Evolutionary conservation across 176 grass and related monocot species (phyloP), one percentile per base, ranked within the genome.

Genomic region (Raddia guianensis): DNA sequence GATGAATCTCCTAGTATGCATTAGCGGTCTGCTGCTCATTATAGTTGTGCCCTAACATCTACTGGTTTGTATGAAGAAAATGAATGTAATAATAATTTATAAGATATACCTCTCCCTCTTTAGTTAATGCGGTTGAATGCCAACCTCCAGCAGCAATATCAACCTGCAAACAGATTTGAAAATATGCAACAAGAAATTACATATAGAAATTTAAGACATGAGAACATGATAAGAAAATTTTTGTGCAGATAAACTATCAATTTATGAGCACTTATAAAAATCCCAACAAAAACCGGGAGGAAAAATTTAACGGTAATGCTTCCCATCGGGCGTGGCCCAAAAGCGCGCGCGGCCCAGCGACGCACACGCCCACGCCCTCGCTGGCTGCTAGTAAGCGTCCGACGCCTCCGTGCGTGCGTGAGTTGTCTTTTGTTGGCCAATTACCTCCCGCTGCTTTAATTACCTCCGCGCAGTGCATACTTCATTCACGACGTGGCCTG

Each of bases 91-190:
- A 48, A 44, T n/a, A 40, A 40, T 40, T 40, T 40, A 40, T 40
- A 40, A 40, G 37, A 40, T 40, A 53, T 78, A 98, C 96, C 96
- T 98, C 96, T 72, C 96, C 96, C 47, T 86, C 84, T 76, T 75
- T 72, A 75, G 95, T 95, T 70, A 95, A 19, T 75, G 92, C 90
- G 51, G 95, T 94, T 87, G 95, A 98, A 94, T 98, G 95, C 95
- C 92, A 98, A 70, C 95, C 92, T 81, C 95, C 95, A 55, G 88
- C 90, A 76, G 95, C 92, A 95, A 98, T 95, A 82, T 98, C 95
- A 83, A 93, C 92, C 92, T 99, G 79, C 15, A 87, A 83, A 86
- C 21, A 63, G 40, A 85, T 63, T 75, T 49, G 58, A 42, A 85
- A 52, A 65, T 78, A 81, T 57, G 60, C 74, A 86, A 88, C n/a